phyloP scores from a whole-genome alignment of 352 stramenopile genomes.

The Globisporangium radiosum region DNA sequence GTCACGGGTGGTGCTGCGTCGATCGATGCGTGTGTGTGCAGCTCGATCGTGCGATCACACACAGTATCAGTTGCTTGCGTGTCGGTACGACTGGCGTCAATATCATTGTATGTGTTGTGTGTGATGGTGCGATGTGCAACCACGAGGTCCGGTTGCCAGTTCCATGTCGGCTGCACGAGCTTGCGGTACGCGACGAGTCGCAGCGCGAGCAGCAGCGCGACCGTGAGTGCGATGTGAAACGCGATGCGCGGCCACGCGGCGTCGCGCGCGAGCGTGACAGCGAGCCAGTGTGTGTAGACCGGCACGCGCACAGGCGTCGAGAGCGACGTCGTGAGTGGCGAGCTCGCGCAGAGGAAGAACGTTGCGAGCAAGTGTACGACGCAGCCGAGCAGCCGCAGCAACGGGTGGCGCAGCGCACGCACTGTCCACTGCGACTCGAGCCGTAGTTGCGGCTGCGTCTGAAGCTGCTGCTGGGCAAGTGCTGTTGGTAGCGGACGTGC shows the following conservation, averaged over 20 bases:
- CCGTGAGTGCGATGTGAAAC: slow-evolving; percentile 20
- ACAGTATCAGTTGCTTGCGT: no score
- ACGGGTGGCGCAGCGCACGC: slow-evolving; percentile 32
- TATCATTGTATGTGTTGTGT: slow-evolving; percentile 13
- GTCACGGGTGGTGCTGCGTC: not conserved
- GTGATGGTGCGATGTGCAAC: slow-evolving; percentile 25
- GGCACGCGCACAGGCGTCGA: slow-evolving; percentile 29
- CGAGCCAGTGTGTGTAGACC: slow-evolving; percentile 25
- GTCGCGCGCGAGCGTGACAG: slow-evolving; percentile 13
- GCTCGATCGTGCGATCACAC: not conserved
- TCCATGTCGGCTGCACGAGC: slow-evolving; percentile 36
- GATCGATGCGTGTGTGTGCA: not conserved
- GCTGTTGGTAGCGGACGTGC: no score
- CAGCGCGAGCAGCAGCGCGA: no score
- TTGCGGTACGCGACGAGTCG: slow-evolving; percentile 18
- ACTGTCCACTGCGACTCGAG: slow-evolving; percentile 34
- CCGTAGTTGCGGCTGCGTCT: slow-evolving; percentile 7
- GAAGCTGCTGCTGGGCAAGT: no score
- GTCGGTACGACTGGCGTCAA: not conserved
- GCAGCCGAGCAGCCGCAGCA: slow-evolving; percentile 9
- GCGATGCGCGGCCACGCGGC: slow-evolving; percentile 22
- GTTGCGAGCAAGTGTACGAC: slow-evolving; percentile 22
- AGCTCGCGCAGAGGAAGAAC: slow-evolving; percentile 34
- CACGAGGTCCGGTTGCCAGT: slow-evolving; percentile 29
- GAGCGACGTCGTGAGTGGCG: slow-evolving; percentile 29